Conservation (phyloP, 805 yeast species). For the Kregervanrija delftensis region DNA sequence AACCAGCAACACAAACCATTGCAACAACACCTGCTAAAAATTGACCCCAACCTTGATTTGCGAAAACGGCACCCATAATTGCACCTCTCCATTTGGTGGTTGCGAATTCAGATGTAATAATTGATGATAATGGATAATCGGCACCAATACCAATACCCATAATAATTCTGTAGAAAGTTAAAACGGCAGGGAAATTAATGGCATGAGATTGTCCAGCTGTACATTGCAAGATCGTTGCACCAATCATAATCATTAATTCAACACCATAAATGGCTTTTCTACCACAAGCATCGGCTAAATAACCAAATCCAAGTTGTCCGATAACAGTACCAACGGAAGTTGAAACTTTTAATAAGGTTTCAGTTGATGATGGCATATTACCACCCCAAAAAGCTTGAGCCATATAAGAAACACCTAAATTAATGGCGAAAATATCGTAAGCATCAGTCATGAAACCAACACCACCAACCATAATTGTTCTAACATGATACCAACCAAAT, state of each 20-base stretch:
- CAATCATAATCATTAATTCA: slow-evolving; percentile 79
- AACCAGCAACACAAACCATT: slow-evolving; percentile 66
- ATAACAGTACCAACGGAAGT: slow-evolving; percentile 92
- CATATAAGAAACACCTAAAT: slow-evolving; percentile 75
- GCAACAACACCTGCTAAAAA: slow-evolving; percentile 81
- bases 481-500: slow-evolving; percentile 78
- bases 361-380: slow-evolving; percentile 56
- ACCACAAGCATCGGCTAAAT: slow-evolving; percentile 73
- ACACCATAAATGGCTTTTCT: slow-evolving; percentile 84
- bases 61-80: slow-evolving; percentile 92
- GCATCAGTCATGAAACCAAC: slow-evolving; percentile 93
- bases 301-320: slow-evolving; percentile 84
- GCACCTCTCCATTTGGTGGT: slow-evolving; percentile 98
- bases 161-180: slow-evolving; percentile 72
- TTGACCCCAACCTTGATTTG: slow-evolving; percentile 97
- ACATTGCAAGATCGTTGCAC: slow-evolving; percentile 75
- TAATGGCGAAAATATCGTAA: slow-evolving; percentile 87
- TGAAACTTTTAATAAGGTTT: slow-evolving; percentile 75
- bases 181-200: slow-evolving; percentile 64
- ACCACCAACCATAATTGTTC: slow-evolving; percentile 85
- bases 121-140: slow-evolving; percentile 92
- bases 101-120: slow-evolving; percentile 86
- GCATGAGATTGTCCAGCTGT: slow-evolving; percentile 66
- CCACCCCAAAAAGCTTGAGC: slow-evolving; percentile 68
- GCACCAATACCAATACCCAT: slow-evolving; percentile 98